Conservation (phyloP, 1,139 yeast species). For the Hansenula lynferdii region DNA sequence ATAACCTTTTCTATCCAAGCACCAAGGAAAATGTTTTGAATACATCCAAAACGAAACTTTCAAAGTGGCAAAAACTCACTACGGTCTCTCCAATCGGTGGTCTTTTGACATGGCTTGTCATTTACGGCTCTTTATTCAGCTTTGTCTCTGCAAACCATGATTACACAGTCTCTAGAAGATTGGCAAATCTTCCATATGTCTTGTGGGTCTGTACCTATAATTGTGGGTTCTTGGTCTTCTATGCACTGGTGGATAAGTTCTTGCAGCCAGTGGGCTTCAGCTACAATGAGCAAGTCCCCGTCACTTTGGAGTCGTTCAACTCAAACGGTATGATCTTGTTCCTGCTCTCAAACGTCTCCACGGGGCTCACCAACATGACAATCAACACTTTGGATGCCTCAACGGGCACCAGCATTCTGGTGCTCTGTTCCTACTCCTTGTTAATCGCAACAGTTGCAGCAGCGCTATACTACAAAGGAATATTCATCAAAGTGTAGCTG, state of each 20-base stretch:
- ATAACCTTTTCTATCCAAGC: constrained; percentile 28
- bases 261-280: constrained; percentile 16
- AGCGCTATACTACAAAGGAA: constrained; percentile 23
- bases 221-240: constrained; percentile 50
- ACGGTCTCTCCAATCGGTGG: constrained; percentile 52
- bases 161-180: constrained; percentile 67
- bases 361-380: constrained; percentile 76
- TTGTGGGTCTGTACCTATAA: constrained; percentile 88
- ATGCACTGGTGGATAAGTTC: constrained; percentile 37
- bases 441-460: constrained; percentile 25
- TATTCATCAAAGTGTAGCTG: constrained; percentile 27
- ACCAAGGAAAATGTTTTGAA: constrained; percentile 5
- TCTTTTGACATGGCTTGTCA: constrained; percentile 35
- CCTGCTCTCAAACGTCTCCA: constrained; percentile 68
- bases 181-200: constrained; percentile 84
- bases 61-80: constrained; percentile 26
- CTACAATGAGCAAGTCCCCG: constrained; percentile 38
- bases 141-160: constrained; percentile 39
- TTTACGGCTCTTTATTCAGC: constrained; percentile 37
- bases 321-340: constrained; percentile 73
- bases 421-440: constrained; percentile 39
- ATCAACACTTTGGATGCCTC: constrained; percentile 61
- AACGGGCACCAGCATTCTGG: constrained; percentile 27
- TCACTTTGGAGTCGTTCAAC: constrained; percentile 64
- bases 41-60: constrained; percentile 3